Percentiles rank a stretch among this genome's conserved stretches.
phyloP scores from a whole-genome alignment of 192 early-diverging fungal genomes.

The Backusella parvicylindrica region DNA sequence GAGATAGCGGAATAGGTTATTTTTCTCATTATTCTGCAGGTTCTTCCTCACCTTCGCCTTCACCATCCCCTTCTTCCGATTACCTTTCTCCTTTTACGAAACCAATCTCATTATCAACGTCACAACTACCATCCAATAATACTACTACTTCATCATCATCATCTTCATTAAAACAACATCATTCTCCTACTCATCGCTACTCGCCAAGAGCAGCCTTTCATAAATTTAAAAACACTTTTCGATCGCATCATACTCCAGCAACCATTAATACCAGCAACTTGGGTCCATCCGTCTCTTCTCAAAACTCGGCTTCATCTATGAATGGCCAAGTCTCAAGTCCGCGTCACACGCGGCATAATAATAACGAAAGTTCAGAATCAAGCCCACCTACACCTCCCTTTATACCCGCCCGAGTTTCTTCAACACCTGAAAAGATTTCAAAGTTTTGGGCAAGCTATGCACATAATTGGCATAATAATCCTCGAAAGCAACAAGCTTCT shows the following conservation, averaged over 20 bases:
- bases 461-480: background rate
- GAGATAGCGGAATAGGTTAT: slow-evolving; percentile 15
- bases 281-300: background rate
- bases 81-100: background rate
- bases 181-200: slow-evolving; percentile 15
- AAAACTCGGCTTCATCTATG: background rate
- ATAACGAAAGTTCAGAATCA: background rate
- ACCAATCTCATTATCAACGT: background rate
- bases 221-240: slow-evolving; percentile 16
- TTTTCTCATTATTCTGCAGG: background rate
- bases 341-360: background rate
- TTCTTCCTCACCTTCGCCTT: slow-evolving; percentile 11
- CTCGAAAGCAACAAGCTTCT: background rate
- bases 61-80: slow-evolving; percentile 13
- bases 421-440: slow-evolving; percentile 33
- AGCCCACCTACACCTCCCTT: background rate
- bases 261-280: background rate
- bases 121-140: background rate
- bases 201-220: slow-evolving; percentile 19
- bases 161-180: background rate
- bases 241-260: background rate
- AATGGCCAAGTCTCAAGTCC: background rate
- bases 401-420: slow-evolving; percentile 30
- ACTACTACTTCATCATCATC: background rate
- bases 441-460: slow-evolving; percentile 24